Conservation (phyloP, 345 rosid species). For the Fremontodendron californicum region DNA sequence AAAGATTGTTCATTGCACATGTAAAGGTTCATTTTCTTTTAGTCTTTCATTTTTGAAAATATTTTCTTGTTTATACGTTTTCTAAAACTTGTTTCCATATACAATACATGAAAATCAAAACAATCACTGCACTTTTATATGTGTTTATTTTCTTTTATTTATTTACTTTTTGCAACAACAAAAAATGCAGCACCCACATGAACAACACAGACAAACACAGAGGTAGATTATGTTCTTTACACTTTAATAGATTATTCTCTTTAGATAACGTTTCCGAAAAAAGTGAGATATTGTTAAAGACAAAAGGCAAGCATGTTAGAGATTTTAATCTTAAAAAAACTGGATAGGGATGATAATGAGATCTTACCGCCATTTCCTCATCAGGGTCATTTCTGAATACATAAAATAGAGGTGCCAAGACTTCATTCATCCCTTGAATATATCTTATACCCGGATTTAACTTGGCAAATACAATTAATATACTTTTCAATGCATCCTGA, state of each 20-base stretch:
- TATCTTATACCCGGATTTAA: constrained; percentile 96
- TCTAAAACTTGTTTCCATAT: neutral
- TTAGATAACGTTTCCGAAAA: neutral
- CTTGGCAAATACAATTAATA: constrained; percentile 80
- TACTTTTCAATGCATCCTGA: constrained; percentile 82
- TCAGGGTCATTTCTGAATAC: constrained; percentile 83
- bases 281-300: neutral
- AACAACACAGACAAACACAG: neutral
- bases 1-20: neutral
- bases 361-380: constrained; percentile 63
- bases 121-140: neutral
- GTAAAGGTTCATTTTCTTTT: neutral
- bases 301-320: neutral
- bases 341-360: constrained; percentile 9
- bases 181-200: neutral
- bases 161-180: no score
- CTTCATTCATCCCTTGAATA: constrained; percentile 99
- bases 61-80: neutral
- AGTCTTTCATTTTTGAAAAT: neutral
- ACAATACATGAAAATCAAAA: neutral
- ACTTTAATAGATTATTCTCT: neutral
- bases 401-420: constrained; percentile 85
- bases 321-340: neutral
- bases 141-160: neutral
- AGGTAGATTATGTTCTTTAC: neutral